Base-by-base conservation (phyloP, 768 basidiomycete species). In the Boletus vinaceobasis region DNA sequence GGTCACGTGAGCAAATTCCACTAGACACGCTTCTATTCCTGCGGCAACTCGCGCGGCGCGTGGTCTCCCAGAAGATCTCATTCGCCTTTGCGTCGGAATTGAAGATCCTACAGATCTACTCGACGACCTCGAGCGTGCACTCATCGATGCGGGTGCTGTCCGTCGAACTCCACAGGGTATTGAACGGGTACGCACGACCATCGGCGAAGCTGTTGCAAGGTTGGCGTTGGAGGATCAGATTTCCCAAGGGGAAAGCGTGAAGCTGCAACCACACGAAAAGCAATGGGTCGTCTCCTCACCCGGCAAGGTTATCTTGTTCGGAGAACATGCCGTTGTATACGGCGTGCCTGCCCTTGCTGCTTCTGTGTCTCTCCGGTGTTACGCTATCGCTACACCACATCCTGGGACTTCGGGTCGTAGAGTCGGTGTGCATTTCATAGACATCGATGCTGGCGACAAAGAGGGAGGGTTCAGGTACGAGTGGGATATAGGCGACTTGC, bases 261-360 rank as follows among this genome's bases (percentile, higher is more conserved):
- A n/a, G 19, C 13, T 36, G 21, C 55, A 37, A 15, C 61, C 70
- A 61, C 56, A 65, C 53, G 66, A 81, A 47, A 71, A 74, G 38
- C 87, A 90, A 66, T 90, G 90, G 86, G 80, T 97, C 49, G 87
- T 98, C 54, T 94, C 93, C 53, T 93, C 97, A 3, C 97, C 97
- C 8, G 97, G 97, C 26, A 99, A 99, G 68, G 90, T 98, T 55
- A 98, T 99, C 60, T 71, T 99, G 58, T 99, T 98, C 61, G 97
- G 97, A 45, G 97, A 99, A 73, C 97, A 99, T 71, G 96, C 97
- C 17, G 97, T 99, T 48, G 97, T 99, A 19, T 88, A 98, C 69
- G 97, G 97, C 50, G 88, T 93, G 87, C 95, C 96, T 58, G 96
- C 96, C 10, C 83, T 99, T 48, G 96, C 96, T 14, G 95, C 95